phyloP scores from a whole-genome alignment of 495 filamentous ascomycete genomes.

The Melanomma pulvis-pyrius region DNA sequence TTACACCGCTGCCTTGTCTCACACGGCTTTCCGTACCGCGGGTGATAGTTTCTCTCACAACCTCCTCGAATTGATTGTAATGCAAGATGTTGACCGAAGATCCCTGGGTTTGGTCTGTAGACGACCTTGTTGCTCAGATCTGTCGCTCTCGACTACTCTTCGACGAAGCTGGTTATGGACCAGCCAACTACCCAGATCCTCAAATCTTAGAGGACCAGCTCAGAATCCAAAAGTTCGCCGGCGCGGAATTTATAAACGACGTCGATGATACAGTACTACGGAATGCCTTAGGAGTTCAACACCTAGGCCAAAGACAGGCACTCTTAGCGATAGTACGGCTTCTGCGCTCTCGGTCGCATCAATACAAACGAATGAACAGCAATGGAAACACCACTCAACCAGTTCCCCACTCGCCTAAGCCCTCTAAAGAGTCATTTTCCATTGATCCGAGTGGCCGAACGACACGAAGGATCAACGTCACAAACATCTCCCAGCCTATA shows the following conservation, averaged over 20 bases:
- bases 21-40: too few relatives aligned
- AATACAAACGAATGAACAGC: constrained; percentile 1
- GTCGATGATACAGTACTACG: constrained; percentile 5
- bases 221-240: background rate
- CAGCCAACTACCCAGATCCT: background rate
- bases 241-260: constrained; percentile 6
- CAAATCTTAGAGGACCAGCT: background rate
- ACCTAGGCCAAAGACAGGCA: constrained; percentile 4
- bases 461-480: background rate
- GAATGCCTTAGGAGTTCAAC: background rate
- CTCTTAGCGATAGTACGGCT: constrained; percentile 4
- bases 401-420: too few relatives aligned
- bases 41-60: background rate
- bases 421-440: background rate
- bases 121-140: constrained; percentile 52
- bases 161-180: background rate
- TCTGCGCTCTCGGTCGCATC: background rate
- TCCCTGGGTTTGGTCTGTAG: constrained; percentile 41
- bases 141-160: constrained; percentile 49
- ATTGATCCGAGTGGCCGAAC: background rate
- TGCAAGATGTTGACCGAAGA: constrained; percentile 16
- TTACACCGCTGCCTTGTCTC: too few relatives aligned
- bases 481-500: background rate
- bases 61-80: background rate
- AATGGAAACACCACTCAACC: too few relatives aligned